Base-by-base conservation (phyloP, 495 filamentous ascomycete species). In the Podospora didyma region DNA sequence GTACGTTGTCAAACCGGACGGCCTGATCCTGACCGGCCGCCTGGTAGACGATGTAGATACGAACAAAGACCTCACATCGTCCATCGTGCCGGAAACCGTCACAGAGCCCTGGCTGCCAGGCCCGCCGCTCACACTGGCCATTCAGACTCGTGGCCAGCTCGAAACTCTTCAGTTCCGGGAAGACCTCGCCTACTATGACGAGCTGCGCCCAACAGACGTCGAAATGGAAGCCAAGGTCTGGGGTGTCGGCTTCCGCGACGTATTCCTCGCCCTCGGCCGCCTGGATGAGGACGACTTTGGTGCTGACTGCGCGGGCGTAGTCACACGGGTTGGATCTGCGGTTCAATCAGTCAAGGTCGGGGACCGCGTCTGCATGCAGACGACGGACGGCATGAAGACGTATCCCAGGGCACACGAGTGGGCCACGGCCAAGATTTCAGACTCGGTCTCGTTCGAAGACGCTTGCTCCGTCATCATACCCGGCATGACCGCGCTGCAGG, bases 191-290 rank as follows among this genome's bases (percentile, higher is more conserved):
- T 31, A 58, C 0, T 49, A 63, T 20, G 5, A 14, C 4, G 14
- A 7, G 7, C 55, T 60, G 0, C 46, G 77, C 9, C 16, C 49
- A 0, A n/a, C 42, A 14, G 46, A 61, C 23, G 59, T 77, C 14
- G 70, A 77, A 44, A 54, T 77, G 19, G 53, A 64, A 48, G 60
- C 68, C 21, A 49, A 47, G 10, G 62, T 64, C 28, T 58, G 61
- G 46, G 60, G 61, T 3, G 14, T 75, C 17, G 71, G 57, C 31
- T 69, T 68, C 56, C 58, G 58, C 12, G 74, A 82, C 42, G 60
- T 80, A 4, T 68, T 79, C n/a, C 66, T 75, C 7, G 69, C 74
- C 0, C 63, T 82, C 53, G 79, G 79, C 0, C 49, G 62, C 21
- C 48, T 73, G 2, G 26, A 31, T 31, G 26, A 9, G 9, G 26